These are phyloP conservation scores for Didymella exigua DNA, from an alignment of 2,329 filamentous ascomycete genomes.

Conservation along the genomic window DNA sequence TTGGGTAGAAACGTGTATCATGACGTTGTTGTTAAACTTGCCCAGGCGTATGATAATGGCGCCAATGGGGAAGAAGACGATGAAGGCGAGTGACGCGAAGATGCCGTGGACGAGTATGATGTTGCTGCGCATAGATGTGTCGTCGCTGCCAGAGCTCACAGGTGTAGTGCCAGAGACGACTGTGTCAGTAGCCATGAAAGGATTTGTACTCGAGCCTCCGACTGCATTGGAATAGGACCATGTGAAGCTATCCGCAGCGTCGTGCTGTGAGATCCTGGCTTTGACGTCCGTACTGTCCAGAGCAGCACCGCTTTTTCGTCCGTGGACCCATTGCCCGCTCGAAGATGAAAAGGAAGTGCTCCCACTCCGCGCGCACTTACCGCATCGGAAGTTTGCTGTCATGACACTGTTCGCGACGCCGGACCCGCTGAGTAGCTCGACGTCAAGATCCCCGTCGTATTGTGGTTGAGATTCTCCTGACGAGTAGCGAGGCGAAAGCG, in stretches of 20 bases:
- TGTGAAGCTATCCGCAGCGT: conserved; percentile 5
- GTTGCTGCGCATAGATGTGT: conserved; percentile 11
- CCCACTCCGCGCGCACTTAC: conserved; percentile 55
- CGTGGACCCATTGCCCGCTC: conserved; percentile 56
- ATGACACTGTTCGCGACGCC: conserved; percentile 61
- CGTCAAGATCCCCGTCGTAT: conserved; percentile 49
- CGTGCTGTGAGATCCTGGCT: conserved; percentile 3
- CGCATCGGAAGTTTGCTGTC: conserved; percentile 62
- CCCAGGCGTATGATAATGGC: conserved; percentile 48
- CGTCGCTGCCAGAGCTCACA: not conserved
- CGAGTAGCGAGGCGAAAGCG: conserved; percentile 63
- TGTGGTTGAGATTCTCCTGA: conserved; percentile 57
- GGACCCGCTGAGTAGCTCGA: conserved; percentile 64
- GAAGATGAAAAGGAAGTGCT: conserved; percentile 51
- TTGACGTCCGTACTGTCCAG: conserved; percentile 50
- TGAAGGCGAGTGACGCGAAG: conserved; percentile 45
- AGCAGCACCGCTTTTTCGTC: conserved; percentile 49
- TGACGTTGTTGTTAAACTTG: conserved; percentile 45
- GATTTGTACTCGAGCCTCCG: conserved; percentile 16
- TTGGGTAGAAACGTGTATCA: conserved; percentile 52
- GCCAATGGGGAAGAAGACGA: conserved; percentile 49
- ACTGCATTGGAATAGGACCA: conserved; percentile 16
- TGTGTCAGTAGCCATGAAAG: conserved; percentile 10
- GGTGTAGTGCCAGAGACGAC: conserved; percentile 20
- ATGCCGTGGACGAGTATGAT: conserved; percentile 43